Evolutionary conservation across 371 early-diverging fungal genomes (phyloP), one percentile per base, ranked within the genome.

Genomic region (Phascolomyces articulosus): DNA sequence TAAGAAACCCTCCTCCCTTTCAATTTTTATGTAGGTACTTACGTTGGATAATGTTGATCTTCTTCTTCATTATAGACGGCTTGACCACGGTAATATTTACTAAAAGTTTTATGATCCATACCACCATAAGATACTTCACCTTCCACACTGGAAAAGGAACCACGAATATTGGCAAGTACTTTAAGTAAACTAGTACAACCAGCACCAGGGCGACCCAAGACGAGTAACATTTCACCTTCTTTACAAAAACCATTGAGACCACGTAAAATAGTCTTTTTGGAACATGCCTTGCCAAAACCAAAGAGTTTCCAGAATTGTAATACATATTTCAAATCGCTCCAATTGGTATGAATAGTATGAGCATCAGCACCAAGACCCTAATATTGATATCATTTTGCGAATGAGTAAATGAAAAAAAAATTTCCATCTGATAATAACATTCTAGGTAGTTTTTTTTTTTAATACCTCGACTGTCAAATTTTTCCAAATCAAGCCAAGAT

Each of bases 161-260:
- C 70, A 38, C 87, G 83, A 53, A 85, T 79, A 61, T 89, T 88
- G 44, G 89, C 85, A 4, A 91, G 75, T 15, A 88, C 84, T 18
- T 89, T 86, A 48, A 91, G 71, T n/a, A 91, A 63, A 20, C 87
- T 84, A 1, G 89, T 87, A 63, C 90, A 89, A 24, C 91, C 91
- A 8, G 91, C 73, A 9, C 90, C 91, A 3, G 91, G 91, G 1
- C 87, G 81, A 4, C 91, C 91, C 8, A 91, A 78, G 3, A 91
- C 87, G 13, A 91, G 67, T 31, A 91, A 67, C 90, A 91, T 90
- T 67, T 91, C 90, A 6, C 90, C 89, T 13, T 86, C 86, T 13
- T 77, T 74, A 34, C 85, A 83, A 55, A 80, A 87, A 18, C 91
- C 91, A 31, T 80, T 81, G 51, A 86, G 68, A 11, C 80, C 69